Evolutionary conservation across 2,329 filamentous ascomycete species (phyloP), one percentile per base, ranked within the genome.

Genomic region (Tolypocladium ovalisporum): DNA sequence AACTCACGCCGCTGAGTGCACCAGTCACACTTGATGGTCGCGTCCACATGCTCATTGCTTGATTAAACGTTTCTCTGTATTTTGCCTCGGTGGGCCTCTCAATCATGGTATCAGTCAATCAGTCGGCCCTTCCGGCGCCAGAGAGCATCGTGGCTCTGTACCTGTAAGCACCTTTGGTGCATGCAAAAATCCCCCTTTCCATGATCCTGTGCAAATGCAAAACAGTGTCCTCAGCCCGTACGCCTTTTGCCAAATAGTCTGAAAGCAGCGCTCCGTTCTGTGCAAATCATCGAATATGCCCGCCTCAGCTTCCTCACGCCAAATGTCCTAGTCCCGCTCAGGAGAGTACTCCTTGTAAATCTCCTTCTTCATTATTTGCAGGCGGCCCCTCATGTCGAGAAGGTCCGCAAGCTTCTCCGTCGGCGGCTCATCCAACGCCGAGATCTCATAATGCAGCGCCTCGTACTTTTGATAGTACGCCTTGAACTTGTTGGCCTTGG

Each of bases 361-460:
- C 58, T 83, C 76, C 61, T 67, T 72, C 74, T 86, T 86, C 77
- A 86, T 78, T n/a, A 62, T 62, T 61, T 77, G 73, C 53, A 87
- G 70, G 37, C 77, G 73, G 34, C 75, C 70, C 57, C 80, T 78
- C 81, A 86, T 81, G 17, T 79, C 75, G 35, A 79, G 63, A 52
- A 86, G 67, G 53, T 79, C 68, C 7, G 72, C 71, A 55, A 86
- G 68, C 65, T 81, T 78, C 19, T 78, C 73, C 58, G 76, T 71
- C 0, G 77, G 75, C 3, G 83, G 81, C 54, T 82, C 74, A 40
- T 75, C 73, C 61, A 80, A 64, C 7, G 68, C 74, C 22, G 72
- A 70, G 58, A 87, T 75, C 68, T 85, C 78, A 59, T 75, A 68
- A 65, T 86, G 82, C 51, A 86, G 70, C 15, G 74, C 68, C 65